These are phyloP conservation scores for Rhizopus stolonifer DNA, from an alignment of 371 early-diverging fungal genomes.

Conservation along the genomic window DNA sequence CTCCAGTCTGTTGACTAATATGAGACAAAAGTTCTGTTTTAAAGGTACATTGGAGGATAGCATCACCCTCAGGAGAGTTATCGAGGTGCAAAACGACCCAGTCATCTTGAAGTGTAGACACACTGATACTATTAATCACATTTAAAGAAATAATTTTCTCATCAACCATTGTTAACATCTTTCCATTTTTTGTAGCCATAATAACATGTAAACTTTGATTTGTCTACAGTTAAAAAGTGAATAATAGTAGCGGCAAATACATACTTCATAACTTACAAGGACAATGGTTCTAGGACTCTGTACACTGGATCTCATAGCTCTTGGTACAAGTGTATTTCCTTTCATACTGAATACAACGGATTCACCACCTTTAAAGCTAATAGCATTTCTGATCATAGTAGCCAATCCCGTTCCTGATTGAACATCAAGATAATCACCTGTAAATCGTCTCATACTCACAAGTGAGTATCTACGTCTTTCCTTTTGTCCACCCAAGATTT, in stretches of 20 bases:
- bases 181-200: slow-evolving; percentile 50
- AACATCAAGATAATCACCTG: slow-evolving; percentile 91
- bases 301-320: slow-evolving; percentile 77
- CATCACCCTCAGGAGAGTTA: slow-evolving; percentile 56
- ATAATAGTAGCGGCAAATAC: neutral
- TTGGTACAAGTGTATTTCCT: slow-evolving; percentile 69
- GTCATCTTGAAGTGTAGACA: slow-evolving; percentile 76
- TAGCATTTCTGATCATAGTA: slow-evolving; percentile 63
- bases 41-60: slow-evolving; percentile 47
- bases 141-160: slow-evolving; percentile 53
- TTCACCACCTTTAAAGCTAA: slow-evolving; percentile 57
- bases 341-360: slow-evolving; percentile 67
- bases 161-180: slow-evolving; percentile 50
- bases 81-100: slow-evolving; percentile 75
- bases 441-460: slow-evolving; percentile 80
- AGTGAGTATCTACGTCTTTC: slow-evolving; percentile 90
- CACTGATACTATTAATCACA: slow-evolving; percentile 52
- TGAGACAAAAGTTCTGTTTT: slow-evolving; percentile 84
- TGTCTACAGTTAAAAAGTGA: slow-evolving; percentile 38
- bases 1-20: slow-evolving; percentile 50
- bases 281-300: slow-evolving; percentile 77
- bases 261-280: slow-evolving; percentile 38
- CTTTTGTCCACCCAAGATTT: slow-evolving; percentile 87
- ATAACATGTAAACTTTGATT: slow-evolving; percentile 56
- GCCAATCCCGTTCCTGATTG: slow-evolving; percentile 66